These are phyloP conservation scores for Psilocybe mexicana DNA, from an alignment of 1,284 basidiomycete species.

Conservation along the genomic window DNA sequence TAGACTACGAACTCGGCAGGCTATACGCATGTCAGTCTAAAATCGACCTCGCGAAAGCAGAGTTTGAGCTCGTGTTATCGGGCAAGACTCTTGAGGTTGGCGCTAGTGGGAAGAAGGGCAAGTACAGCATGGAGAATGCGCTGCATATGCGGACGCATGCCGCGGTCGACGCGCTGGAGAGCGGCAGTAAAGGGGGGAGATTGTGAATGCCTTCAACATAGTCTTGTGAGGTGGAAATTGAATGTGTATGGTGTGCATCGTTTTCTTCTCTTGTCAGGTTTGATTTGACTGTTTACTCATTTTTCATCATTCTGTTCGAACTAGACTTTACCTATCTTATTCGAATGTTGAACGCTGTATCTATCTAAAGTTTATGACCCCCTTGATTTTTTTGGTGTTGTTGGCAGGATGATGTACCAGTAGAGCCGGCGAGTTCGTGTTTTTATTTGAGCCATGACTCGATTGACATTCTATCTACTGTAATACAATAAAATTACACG, in stretches of 20 bases:
- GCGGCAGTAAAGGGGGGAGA: conserved; percentile 4
- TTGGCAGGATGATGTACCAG: too few relatives aligned
- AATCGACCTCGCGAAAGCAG: conserved; percentile 52
- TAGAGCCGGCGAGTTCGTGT: too few relatives aligned
- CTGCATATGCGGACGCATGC: conserved; percentile 62
- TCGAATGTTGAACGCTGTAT: not conserved
- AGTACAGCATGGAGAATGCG: conserved; percentile 56
- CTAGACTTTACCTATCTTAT: too few relatives aligned
- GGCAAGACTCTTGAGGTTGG: conserved; percentile 65
- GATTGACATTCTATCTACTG: too few relatives aligned
- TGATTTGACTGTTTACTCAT: not conserved
- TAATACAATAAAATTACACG: too few relatives aligned
- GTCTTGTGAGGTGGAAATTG: not conserved
- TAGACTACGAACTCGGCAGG: conserved; percentile 81
- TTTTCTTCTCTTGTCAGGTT: not conserved
- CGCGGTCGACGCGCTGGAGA: conserved; percentile 48
- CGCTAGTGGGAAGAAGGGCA: conserved; percentile 47
- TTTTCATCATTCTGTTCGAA: not conserved
- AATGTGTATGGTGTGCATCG: not conserved
- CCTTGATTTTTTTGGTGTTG: too few relatives aligned
- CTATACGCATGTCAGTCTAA: conserved; percentile 66
- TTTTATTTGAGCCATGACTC: too few relatives aligned
- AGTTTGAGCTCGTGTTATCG: conserved; percentile 71
- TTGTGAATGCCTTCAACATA: not conserved
- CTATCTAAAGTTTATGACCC: not conserved